Evolutionary conservation across 2,329 filamentous ascomycete genomes (phyloP), one percentile per base, ranked within the genome.

Genomic region (Graphiopsis chlorocephala): DNA sequence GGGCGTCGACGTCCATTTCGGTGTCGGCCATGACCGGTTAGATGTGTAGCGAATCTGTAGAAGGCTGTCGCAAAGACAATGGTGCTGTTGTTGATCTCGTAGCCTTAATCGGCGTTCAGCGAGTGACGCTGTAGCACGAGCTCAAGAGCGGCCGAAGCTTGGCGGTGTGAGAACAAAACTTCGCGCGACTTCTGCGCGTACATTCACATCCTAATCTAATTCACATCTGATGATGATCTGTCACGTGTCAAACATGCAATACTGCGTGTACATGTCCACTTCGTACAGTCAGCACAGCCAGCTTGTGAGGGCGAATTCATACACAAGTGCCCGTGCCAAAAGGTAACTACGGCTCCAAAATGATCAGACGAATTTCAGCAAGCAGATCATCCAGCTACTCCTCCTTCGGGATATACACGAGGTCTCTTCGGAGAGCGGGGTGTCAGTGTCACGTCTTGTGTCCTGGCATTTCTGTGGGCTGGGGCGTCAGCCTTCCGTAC

Each of bases 1-100:
- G 79, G 75, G 80, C 66, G 76, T 88, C 86, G 64, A 88, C 70
- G 35, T 88, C 86, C 86, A 89, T 88, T 66, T 87, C 72, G 20
- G 71, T 73, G 70, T 78, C 75, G 52, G 74, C 71, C 75, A 77
- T 77, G 67, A 63, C 61, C 26, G 35, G n/a, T 25, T 31, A 10
- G 20, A 23, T 2, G 31, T 28, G 31, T 26, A 28, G 33, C 12
- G 23, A 8, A 3, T 29, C 1, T n/a, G 23, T 23, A 4, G 17
- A n/a, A 20, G 26, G n/a, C 12, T 53, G 50, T 58, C 33, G 33
- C 55, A 42, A 28, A 26, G 25, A 33, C 23, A 31, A 29, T 53
- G 55, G 12, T 58, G n/a, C 15, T 23, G 17, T 17, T 53, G 50
- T 29, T 60, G 57, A 12, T 60, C 35, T 48, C 26, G 28, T 48